These are phyloP conservation scores for Cicer yamashitae DNA, from an alignment of 306 rosid species.

Conservation along the genomic window DNA sequence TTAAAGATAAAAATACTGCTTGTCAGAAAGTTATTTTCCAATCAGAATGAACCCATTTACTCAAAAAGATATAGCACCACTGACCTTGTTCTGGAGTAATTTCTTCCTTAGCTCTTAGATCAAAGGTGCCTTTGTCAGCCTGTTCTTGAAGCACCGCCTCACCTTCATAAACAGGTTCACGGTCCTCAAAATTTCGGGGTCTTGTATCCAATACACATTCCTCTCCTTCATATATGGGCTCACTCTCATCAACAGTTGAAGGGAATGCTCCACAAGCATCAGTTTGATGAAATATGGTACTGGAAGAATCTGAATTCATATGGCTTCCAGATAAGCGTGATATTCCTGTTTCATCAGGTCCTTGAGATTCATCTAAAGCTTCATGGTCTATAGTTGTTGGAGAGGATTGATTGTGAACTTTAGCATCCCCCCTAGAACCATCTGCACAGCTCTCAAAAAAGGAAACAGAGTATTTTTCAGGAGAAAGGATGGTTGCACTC, in stretches of 20 bases:
- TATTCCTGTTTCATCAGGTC: conserved; percentile 46
- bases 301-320: conserved; percentile 61
- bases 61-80: conserved; percentile 40
- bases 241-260: conserved; percentile 68
- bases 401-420: conserved; percentile 47
- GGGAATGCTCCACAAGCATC: conserved; percentile 66
- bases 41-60: conserved; percentile 31
- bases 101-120: conserved; percentile 59
- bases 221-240: conserved; percentile 99
- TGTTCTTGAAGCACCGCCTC: conserved; percentile 85
- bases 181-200: conserved; percentile 55
- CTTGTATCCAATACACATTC: conserved; percentile 75
- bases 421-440: conserved; percentile 47
- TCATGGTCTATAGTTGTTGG: conserved; percentile 47
- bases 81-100: conserved; percentile 81
- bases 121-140: conserved; percentile 71
- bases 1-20: conserved; percentile 40
- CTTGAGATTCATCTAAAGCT: conserved; percentile 53
- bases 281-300: conserved; percentile 50
- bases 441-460: conserved; percentile 47
- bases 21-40: conserved; percentile 32
- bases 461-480: conserved; percentile 47
- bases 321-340: conserved; percentile 52
- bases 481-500: conserved; percentile 51
- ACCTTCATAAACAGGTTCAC: conserved; percentile 96